Percentiles rank a stretch among this genome's conserved stretches.
Evolutionary conservation across 1,284 basidiomycete genomes (phyloP).

Genomic region (Erythrobasidium hasegawianum): DNA sequence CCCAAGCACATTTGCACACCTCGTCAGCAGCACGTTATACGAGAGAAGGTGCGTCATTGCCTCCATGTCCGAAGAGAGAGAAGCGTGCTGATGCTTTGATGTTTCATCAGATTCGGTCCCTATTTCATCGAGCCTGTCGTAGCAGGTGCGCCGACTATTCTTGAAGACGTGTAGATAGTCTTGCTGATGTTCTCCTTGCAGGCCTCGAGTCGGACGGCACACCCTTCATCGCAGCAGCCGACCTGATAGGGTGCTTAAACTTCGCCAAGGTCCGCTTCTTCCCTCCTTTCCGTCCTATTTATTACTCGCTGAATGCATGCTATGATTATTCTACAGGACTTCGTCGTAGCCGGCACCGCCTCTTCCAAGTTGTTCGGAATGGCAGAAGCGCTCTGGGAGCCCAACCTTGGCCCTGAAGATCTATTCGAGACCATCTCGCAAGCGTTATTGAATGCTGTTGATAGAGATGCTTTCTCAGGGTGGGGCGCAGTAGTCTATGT

Average conservation of each 20-base stretch:
- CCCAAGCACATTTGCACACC: constrained; percentile 91
- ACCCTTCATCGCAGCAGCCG: constrained; percentile 94
- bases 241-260: constrained; percentile 94
- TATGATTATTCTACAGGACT: constrained; percentile 73
- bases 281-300: no score
- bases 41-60: constrained; percentile 63
- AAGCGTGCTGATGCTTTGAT: not conserved
- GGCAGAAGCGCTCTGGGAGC: constrained; percentile 98
- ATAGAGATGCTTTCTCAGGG: constrained; percentile 93
- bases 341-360: constrained; percentile 93
- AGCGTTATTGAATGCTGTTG: constrained; percentile 89
- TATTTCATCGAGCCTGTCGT: constrained; percentile 98
- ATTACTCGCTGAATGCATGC: no score
- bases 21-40: constrained; percentile 95
- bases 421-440: constrained; percentile 98
- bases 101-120: constrained; percentile 70
- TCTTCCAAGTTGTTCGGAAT: constrained; percentile 92
- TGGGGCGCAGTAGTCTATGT: constrained; percentile 95
- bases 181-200: not conserved
- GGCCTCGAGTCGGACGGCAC: constrained; percentile 65
- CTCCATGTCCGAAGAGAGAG: not conserved
- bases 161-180: not conserved
- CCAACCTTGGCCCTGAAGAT: constrained; percentile 91
- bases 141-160: constrained; percentile 61
- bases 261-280: constrained; percentile 63